Base-by-base conservation (phyloP, 129 eudicot species). In the Flaveria brownii region DNA sequence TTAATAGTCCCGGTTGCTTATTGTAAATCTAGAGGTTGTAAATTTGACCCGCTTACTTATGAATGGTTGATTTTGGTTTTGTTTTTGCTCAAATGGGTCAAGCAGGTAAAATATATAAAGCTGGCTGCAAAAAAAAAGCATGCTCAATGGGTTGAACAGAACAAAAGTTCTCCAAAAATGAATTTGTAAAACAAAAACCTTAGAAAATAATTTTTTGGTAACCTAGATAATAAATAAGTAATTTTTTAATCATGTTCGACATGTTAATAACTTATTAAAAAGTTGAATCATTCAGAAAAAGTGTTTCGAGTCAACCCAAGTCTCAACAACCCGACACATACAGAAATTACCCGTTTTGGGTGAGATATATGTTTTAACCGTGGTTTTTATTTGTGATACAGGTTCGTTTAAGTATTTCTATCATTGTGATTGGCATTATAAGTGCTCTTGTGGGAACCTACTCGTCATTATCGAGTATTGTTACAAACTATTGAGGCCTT, bases 361-460 rank as follows among this genome's bases (percentile, higher is more conserved):
- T 5, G 41, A 5, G 5, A 36, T 36, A 36, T 36, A 36, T 36
- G 7, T 36, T 9, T 25, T n/a, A 23, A 41, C 49, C 13, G 8
- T n/a, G 45, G 12, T 43, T 39, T 47, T 30, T 68, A 6, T 26
- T 68, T 26, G 14, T 18, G 47, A 12, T 64, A 13, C 87, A 93
- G 96, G 75, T 80, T 76, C 71, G 72, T 36, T 72, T 87, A 75
- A 87, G 98, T 80, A 59, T 54, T 46, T 69, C 79, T 5, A 84
- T 87, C 23, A 78, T 91, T 23, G 90, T 72, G 42, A 46, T 90
- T 79, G 98, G 98, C 50, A 23, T 81, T 56, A 36, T 80, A 39
- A 68, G 90, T 49, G 98, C 84, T 64, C 72, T 77, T 3, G 71
- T 93, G 28, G 98, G 98, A 56, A 87, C 96, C 9, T 91, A 82